Evolutionary conservation across 163 green algal species (phyloP), one percentile per base, ranked within the genome.

Genomic region (Scenedesmus sp.): DNA sequence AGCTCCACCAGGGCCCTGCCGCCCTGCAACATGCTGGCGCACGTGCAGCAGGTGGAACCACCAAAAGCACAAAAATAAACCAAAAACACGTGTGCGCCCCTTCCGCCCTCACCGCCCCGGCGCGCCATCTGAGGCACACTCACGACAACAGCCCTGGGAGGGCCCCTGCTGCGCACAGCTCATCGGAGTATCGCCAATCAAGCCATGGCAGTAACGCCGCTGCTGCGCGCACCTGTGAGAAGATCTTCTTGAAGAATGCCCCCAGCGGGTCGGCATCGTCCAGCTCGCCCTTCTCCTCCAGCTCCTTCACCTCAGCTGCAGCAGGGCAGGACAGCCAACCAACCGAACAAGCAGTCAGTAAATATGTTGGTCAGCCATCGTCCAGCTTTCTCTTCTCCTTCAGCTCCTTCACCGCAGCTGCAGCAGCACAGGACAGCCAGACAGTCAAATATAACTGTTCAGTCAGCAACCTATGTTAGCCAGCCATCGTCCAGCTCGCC

Each of bases 221-320:
- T 1, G 34, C 76, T 9, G 76, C 18, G 12, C 76, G 10, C 12
- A 84, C 76, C 76, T 23, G 12, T 74, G 88, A 77, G 89, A 98
- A 99, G 62, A 99, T 98, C 91, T 99, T 96, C 66, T 97, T 96
- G 93, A 99, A 99, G 81, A 99, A 97, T 62, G 94, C 95, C 92
- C 97, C 97, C 46, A 99, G 91, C 0, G 94, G 91, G 79, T 99
- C 98, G 10, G 97, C 98, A 57, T 98, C 96, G 46, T 98, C 96
- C 86, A 97, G 96, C 94, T 98, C 97, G 16, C 97, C 96, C 94
- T 99, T 97, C 93, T 99, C 96, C 90, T 98, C 95, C 93, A 98
- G 93, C 89, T 98, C 96, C 92, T 97, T 92, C 46, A 92, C 89
- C 66, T 92, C 89, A 82, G 89, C 89, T 92, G 81, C 10, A 84